Evolutionary conservation across 2,329 filamentous ascomycete species (phyloP).

Genomic region (Pseudogymnoascus sp.): DNA sequence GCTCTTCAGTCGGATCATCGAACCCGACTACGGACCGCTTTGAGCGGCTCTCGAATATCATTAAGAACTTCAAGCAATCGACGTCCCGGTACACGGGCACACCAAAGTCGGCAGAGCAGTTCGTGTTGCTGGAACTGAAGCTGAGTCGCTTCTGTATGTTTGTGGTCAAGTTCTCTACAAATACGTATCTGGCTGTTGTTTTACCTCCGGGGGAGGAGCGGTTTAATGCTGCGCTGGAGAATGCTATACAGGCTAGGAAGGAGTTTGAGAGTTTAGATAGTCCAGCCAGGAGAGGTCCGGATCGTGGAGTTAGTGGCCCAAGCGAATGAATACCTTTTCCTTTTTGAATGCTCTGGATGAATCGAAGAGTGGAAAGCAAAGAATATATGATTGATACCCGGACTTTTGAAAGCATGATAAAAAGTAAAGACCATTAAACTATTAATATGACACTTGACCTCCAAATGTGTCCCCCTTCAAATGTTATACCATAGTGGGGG

Average conservation of each 20-base stretch:
- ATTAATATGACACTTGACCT: not conserved
- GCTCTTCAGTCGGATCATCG: slow-evolving; percentile 60
- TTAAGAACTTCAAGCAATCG: slow-evolving; percentile 95
- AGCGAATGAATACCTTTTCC: slow-evolving; percentile 4
- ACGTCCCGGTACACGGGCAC: slow-evolving; percentile 69
- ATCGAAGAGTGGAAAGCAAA: not conserved
- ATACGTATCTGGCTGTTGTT: slow-evolving; percentile 91
- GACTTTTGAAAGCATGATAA: not conserved
- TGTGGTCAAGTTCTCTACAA: slow-evolving; percentile 90
- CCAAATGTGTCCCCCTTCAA: not conserved
- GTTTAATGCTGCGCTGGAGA: slow-evolving; percentile 84
- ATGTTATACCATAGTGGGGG: not conserved
- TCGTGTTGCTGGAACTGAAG: slow-evolving; percentile 74
- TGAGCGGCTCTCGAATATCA: slow-evolving; percentile 91
- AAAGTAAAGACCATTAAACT: not conserved
- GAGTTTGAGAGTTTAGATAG: slow-evolving; percentile 66
- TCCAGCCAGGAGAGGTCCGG: slow-evolving; percentile 29
- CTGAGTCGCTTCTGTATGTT: slow-evolving; percentile 82
- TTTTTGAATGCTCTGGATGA: not conserved
- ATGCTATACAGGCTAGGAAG: slow-evolving; percentile 77
- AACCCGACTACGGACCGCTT: slow-evolving; percentile 92
- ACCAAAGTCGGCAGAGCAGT: slow-evolving; percentile 73
- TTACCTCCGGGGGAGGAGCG: slow-evolving; percentile 84
- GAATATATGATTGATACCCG: not conserved
- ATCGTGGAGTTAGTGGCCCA: slow-evolving; percentile 12